phyloP scores from a whole-genome alignment of 306 rosid species.

The Cicer chorassanicum region DNA sequence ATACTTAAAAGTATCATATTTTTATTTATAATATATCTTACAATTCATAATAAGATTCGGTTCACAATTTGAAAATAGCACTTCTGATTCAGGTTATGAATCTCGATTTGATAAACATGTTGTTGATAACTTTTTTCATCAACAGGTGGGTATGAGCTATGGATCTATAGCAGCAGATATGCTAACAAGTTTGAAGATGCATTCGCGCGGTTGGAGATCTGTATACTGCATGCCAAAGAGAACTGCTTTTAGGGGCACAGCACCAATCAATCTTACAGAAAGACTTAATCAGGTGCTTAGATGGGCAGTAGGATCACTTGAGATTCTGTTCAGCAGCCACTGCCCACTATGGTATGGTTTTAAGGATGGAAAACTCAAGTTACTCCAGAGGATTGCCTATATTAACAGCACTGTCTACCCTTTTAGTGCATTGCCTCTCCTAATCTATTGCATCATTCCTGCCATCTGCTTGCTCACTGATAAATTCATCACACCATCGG shows the following conservation, averaged over 20 bases:
- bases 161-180: slow-evolving; percentile 89
- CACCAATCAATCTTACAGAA: slow-evolving; percentile 94
- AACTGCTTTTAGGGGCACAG: slow-evolving; percentile 88
- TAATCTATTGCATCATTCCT: slow-evolving; percentile 78
- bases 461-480: slow-evolving; percentile 97
- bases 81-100: too few relatives aligned
- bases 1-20: too few relatives aligned
- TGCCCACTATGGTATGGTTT: slow-evolving; percentile 80
- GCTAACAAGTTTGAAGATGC: slow-evolving; percentile 88
- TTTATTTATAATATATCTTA: too few relatives aligned
- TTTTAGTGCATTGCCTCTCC: slow-evolving; percentile 90
- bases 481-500: slow-evolving; percentile 95
- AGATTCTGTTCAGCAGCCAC: slow-evolving; percentile 92
- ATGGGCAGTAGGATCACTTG: slow-evolving; percentile 97
- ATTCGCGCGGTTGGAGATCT: slow-evolving; percentile 91
- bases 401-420: slow-evolving; percentile 90
- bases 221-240: slow-evolving; percentile 89
- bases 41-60: too few relatives aligned
- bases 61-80: too few relatives aligned
- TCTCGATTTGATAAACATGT: neutral
- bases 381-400: slow-evolving; percentile 87
- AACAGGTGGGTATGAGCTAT: slow-evolving; percentile 88
- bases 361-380: slow-evolving; percentile 81
- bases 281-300: slow-evolving; percentile 87
- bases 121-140: slow-evolving; percentile 20